These are phyloP conservation scores for Gossypium laxum DNA, from an alignment of 441 rosid species.

Conservation along the genomic window DNA sequence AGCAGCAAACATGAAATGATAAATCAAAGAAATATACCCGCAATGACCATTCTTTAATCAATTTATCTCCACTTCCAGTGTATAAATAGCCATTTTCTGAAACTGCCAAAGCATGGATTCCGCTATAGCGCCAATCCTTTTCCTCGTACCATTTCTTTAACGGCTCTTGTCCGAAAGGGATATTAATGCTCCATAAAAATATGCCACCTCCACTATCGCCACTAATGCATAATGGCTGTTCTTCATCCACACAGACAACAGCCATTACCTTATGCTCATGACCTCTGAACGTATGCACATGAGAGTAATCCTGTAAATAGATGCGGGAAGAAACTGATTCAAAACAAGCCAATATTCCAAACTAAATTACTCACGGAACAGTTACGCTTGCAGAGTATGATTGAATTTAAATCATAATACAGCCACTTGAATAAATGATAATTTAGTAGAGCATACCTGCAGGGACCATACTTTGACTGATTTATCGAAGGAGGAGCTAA, in stretches of 20 bases:
- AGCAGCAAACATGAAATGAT: background rate
- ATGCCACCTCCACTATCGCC: conserved; percentile 85
- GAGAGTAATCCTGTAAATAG: conserved; percentile 65
- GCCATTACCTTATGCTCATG: conserved; percentile 82
- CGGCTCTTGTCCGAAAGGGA: conserved; percentile 53
- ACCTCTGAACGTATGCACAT: conserved; percentile 62
- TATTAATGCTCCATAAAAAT: conserved; percentile 52
- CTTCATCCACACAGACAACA: conserved; percentile 54
- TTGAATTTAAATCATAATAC: background rate
- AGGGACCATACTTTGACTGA: conserved; percentile 68
- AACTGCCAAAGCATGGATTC: conserved; percentile 63
- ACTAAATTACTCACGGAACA: background rate
- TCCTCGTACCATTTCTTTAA: conserved; percentile 67
- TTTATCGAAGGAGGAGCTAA: conserved; percentile 79
- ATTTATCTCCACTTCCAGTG: conserved; percentile 84
- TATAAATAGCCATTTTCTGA: conserved; percentile 56
- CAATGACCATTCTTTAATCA: conserved; percentile 76
- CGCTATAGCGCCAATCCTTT: conserved; percentile 90
- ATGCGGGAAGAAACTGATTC: conserved; percentile 4
- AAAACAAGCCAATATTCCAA: conserved; percentile 7
- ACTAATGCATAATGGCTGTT: conserved; percentile 55
- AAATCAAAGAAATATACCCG: conserved; percentile 33
- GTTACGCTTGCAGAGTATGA: background rate
- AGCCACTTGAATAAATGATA: background rate
- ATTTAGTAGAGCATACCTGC: conserved; percentile 39